phyloP scores from a whole-genome alignment of 2,329 filamentous ascomycete species.

The Elsinoe arachidis region DNA sequence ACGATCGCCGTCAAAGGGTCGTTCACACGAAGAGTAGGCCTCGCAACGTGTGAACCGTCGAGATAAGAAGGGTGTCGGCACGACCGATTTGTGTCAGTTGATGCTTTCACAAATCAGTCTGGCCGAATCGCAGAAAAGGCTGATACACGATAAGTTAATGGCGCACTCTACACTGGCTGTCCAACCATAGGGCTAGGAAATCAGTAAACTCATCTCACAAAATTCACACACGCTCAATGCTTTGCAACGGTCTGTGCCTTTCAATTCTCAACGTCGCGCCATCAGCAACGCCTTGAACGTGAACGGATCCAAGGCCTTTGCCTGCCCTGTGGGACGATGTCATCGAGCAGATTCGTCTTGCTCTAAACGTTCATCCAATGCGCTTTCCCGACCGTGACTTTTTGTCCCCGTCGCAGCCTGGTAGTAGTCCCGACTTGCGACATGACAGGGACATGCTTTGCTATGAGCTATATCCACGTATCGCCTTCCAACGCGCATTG shows the following conservation, averaged over 20 bases:
- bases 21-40: not conserved
- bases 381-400: not conserved
- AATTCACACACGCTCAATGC: not conserved
- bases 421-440: not conserved
- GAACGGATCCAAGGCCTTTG: not conserved
- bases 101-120: not conserved
- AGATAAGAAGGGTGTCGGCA: not conserved
- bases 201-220: conserved; percentile 2
- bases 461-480: not conserved
- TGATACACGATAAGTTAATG: conserved; percentile 9
- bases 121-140: conserved; percentile 7
- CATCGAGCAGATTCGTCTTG: not conserved
- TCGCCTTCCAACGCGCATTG: not conserved
- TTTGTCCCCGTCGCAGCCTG: not conserved
- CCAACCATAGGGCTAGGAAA: conserved; percentile 4
- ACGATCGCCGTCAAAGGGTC: not conserved
- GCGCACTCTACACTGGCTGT: not conserved
- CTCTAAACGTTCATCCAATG: not conserved
- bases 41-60: not conserved
- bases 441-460: not conserved
- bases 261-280: conserved; percentile 11
- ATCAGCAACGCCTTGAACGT: conserved; percentile 5
- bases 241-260: conserved; percentile 5
- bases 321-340: conserved; percentile 1
- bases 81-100: conserved; percentile 5